Evolutionary conservation across 2,329 filamentous ascomycete genomes (phyloP), one percentile per base, ranked within the genome.

Genomic region (Ascochyta koolunga): DNA sequence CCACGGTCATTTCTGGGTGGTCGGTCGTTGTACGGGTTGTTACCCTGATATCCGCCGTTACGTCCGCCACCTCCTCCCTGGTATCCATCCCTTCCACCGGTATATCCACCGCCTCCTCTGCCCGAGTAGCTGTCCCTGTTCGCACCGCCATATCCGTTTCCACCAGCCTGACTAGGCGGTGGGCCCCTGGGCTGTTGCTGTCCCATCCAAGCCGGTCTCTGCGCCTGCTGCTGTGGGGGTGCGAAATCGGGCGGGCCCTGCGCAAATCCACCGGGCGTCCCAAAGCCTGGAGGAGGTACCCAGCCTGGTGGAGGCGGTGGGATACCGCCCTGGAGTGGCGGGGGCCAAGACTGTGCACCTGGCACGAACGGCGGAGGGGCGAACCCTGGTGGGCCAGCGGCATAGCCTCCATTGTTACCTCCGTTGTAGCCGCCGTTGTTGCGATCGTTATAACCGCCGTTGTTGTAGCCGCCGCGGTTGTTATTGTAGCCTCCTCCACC

Each of bases 271-370:
- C 33, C 35, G 3, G 51, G 51, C 5, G 56, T 61, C 9, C 33
- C 61, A 25, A 50, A 49, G 6, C 58, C 59, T 2, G 60, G 59
- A 9, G 71, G 70, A 1, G 65, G 65, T 3, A 67, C 65, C 68
- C 69, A 72, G 8, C 69, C 68, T 2, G 68, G 62, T 1, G 70
- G 66, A 11, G 70, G 64, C 5, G 64, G 65, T n/a, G 65, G 66
- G 2, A 67, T 27, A 29, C 60, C 67, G 37, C 68, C 70, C 5
- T 67, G 70, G 4, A 73, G 72, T 25, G 61, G 51, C 8, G 60
- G 56, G 8, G 61, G 56, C 59, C 61, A 62, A 61, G 53, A 50
- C 31, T 60, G 48, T 3, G 55, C 41, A n/a, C 60, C 54, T 15
- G 65, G 61, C 6, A 50, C 38, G 7, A 68, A 63, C 0, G 57